Conservation (phyloP, 805 yeast species). For the Myxozyma melibiosi region DNA sequence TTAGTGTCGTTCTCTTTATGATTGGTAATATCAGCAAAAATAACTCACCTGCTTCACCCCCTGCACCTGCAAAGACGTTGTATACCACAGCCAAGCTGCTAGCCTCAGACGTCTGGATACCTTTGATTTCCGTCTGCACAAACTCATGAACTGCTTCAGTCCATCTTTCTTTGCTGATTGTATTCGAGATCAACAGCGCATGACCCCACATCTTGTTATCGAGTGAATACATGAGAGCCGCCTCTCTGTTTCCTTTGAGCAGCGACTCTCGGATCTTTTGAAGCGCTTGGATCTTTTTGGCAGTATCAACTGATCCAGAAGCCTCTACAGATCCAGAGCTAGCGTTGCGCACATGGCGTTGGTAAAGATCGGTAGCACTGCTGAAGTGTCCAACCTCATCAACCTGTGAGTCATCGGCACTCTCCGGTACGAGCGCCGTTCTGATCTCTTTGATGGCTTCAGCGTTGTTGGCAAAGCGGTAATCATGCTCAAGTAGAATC, state of each 20-base stretch:
- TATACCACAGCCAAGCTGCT: constrained; percentile 57
- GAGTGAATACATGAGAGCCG: constrained; percentile 66
- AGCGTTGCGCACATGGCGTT: constrained; percentile 20
- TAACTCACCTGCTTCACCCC: constrained; percentile 55
- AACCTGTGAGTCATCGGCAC: constrained; percentile 12
- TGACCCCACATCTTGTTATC: constrained; percentile 72
- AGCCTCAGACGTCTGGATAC: constrained; percentile 43
- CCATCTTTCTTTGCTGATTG: constrained; percentile 65
- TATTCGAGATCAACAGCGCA: constrained; percentile 69
- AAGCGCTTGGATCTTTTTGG: constrained; percentile 33
- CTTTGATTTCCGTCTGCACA: constrained; percentile 51
- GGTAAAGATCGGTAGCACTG: constrained; percentile 37
- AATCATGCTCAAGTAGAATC: constrained; percentile 38
- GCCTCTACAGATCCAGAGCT: constrained; percentile 7
- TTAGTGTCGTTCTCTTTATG: not conserved
- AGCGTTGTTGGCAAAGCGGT: constrained; percentile 7
- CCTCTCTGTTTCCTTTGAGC: constrained; percentile 64
- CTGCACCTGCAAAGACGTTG: constrained; percentile 65
- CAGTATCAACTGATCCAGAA: not conserved
- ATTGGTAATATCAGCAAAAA: constrained; percentile 37
- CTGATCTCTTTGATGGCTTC: constrained; percentile 30
- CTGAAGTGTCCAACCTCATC: constrained; percentile 30
- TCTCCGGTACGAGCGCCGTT: constrained; percentile 32
- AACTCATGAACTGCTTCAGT: constrained; percentile 60
- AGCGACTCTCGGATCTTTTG: constrained; percentile 45